These are phyloP conservation scores for Botrytis elliptica DNA, from an alignment of 2,329 filamentous ascomycete genomes.

Conservation along the genomic window DNA sequence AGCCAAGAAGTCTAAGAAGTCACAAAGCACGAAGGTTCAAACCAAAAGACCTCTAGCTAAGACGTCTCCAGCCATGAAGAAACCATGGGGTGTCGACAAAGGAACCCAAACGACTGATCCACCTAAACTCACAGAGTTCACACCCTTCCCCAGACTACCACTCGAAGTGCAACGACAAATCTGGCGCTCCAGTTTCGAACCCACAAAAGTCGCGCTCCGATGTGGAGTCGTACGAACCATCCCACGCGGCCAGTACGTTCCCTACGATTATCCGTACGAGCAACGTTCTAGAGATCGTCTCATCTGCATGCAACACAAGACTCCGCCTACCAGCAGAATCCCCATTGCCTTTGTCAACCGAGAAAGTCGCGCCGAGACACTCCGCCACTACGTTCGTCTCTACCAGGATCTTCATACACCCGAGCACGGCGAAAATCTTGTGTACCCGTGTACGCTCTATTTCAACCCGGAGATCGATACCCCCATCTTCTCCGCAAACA, in stretches of 20 bases:
- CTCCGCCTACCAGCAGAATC: accelerated
- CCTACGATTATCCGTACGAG: accelerated
- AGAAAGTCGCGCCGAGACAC: background rate
- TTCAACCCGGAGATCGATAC: background rate
- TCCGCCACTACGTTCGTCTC: background rate
- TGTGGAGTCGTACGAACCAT: background rate
- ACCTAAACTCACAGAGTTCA: background rate
- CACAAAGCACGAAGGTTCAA: background rate
- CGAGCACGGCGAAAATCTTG: background rate
- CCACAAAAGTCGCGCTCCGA: background rate
- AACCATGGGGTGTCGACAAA: background rate
- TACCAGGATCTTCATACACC: background rate
- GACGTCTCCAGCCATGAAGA: background rate
- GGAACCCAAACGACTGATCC: background rate
- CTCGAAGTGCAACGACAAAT: background rate
- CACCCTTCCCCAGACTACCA: background rate
- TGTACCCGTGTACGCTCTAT: background rate
- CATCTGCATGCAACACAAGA: background rate
- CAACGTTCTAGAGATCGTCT: background rate
- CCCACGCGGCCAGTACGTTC: background rate
- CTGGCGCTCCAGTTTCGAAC: background rate
- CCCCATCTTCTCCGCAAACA: background rate
- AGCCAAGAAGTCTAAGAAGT: background rate
- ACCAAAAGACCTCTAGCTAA: too few species aligned
- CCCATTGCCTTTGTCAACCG: background rate